These are phyloP conservation scores for Eutypa lata DNA, from an alignment of 2,329 filamentous ascomycete genomes.

Conservation along the genomic window DNA sequence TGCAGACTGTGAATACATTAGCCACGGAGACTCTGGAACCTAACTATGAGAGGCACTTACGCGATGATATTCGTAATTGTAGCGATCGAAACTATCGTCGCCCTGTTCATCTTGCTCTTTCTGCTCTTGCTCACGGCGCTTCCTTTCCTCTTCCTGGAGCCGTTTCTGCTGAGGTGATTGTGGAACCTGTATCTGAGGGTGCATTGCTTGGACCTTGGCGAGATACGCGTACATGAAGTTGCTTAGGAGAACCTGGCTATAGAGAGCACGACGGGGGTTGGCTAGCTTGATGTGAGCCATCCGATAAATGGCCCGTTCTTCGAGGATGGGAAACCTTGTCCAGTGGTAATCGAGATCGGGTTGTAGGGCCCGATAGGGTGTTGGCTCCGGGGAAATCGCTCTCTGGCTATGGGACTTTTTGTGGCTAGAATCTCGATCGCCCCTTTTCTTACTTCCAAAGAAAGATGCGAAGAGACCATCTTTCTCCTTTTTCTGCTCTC, in stretches of 20 bases:
- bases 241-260: slow-evolving; percentile 92
- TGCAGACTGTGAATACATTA: slow-evolving; percentile 32
- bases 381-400: slow-evolving; percentile 77
- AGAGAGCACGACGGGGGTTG: slow-evolving; percentile 87
- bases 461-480: slow-evolving; percentile 91
- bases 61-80: slow-evolving; percentile 52
- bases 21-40: background rate
- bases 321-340: slow-evolving; percentile 90
- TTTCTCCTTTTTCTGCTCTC: slow-evolving; percentile 83
- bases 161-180: slow-evolving; percentile 72
- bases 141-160: slow-evolving; percentile 47
- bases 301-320: slow-evolving; percentile 94
- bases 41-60: slow-evolving; percentile 33
- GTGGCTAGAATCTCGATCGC: slow-evolving; percentile 67
- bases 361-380: slow-evolving; percentile 64
- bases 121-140: slow-evolving; percentile 48
- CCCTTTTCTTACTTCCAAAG: slow-evolving; percentile 89
- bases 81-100: slow-evolving; percentile 43
- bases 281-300: slow-evolving; percentile 99
- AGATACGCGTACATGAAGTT: slow-evolving; percentile 99
- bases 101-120: slow-evolving; percentile 31
- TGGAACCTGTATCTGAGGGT: slow-evolving; percentile 91
- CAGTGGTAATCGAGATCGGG: slow-evolving; percentile 95
- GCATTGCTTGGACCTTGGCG: slow-evolving; percentile 98
- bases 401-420: slow-evolving; percentile 72